These are phyloP conservation scores for Plasmopara viticola DNA, from an alignment of 352 stramenopile genomes.

Conservation along the genomic window DNA sequence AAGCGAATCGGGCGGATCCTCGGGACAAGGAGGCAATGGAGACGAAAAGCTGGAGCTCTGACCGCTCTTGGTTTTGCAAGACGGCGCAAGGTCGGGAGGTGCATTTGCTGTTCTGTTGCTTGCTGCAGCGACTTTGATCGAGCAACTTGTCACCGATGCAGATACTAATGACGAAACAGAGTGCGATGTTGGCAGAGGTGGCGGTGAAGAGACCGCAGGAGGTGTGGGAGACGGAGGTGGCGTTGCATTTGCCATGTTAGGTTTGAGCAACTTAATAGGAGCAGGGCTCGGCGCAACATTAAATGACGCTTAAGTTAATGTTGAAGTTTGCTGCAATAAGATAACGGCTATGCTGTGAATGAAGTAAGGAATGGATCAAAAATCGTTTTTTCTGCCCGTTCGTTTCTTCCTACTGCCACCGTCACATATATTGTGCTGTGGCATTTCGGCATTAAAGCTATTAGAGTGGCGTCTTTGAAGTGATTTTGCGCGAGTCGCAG, in stretches of 20 bases:
- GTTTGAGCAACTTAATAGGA: conserved; percentile 14
- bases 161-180: conserved; percentile 16
- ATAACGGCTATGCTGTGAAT: background rate
- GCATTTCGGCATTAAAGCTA: too few species aligned
- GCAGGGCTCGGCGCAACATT: background rate
- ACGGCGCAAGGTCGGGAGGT: background rate
- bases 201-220: conserved; percentile 23
- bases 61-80: conserved; percentile 9
- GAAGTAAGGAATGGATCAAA: too few species aligned
- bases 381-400: too few species aligned
- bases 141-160: background rate
- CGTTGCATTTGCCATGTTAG: conserved; percentile 8
- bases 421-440: too few species aligned
- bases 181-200: conserved; percentile 10
- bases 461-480: too few species aligned
- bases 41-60: conserved; percentile 68
- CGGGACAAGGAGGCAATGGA: conserved; percentile 60
- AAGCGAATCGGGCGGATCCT: conserved; percentile 54
- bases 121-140: conserved; percentile 5
- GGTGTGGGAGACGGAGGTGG: conserved; percentile 12
- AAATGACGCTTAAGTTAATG: background rate
- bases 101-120: conserved; percentile 1
- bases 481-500: background rate
- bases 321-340: background rate
- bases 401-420: too few species aligned